Evolutionary conservation across 2,329 filamentous ascomycete species (phyloP).

Genomic region (Laburnicola sp.): DNA sequence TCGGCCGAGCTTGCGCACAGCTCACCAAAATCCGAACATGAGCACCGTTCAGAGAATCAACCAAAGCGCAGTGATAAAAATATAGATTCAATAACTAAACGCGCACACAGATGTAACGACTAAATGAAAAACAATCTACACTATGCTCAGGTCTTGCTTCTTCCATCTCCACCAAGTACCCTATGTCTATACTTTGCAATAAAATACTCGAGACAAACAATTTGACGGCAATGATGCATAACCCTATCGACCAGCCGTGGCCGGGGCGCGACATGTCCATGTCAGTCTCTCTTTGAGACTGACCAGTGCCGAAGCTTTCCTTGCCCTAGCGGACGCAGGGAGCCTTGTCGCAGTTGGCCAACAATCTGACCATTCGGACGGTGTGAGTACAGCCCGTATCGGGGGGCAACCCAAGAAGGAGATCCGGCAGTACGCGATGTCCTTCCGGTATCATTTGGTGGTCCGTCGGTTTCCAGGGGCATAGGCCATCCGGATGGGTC

Average conservation of each 20-base stretch:
- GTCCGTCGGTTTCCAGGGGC: not conserved
- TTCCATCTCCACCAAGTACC: not conserved
- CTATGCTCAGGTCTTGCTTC: no score
- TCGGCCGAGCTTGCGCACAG: no score
- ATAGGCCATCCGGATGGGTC: conserved; percentile 11
- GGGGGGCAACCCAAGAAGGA: no score
- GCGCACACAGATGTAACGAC: no score
- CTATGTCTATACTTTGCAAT: not conserved
- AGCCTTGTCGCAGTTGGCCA: conserved; percentile 24
- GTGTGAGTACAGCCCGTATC: conserved; percentile 1
- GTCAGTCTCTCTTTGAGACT: conserved; percentile 30
- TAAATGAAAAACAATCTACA: no score
- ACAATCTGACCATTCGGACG: conserved; percentile 17
- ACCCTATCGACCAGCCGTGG: conserved; percentile 17
- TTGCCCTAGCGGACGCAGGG: conserved; percentile 20
- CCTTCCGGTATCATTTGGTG: conserved; percentile 27
- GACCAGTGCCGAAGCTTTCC: conserved; percentile 28
- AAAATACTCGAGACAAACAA: no score
- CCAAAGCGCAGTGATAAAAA: no score
- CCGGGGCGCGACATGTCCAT: conserved; percentile 25
- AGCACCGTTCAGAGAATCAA: no score
- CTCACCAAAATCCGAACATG: no score
- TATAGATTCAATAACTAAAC: no score
- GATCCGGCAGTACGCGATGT: conserved; percentile 17
- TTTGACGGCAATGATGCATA: conserved; percentile 18